Evolutionary conservation across 2,329 filamentous ascomycete species (phyloP).

Genomic region (Achaetomium macrosporum): DNA sequence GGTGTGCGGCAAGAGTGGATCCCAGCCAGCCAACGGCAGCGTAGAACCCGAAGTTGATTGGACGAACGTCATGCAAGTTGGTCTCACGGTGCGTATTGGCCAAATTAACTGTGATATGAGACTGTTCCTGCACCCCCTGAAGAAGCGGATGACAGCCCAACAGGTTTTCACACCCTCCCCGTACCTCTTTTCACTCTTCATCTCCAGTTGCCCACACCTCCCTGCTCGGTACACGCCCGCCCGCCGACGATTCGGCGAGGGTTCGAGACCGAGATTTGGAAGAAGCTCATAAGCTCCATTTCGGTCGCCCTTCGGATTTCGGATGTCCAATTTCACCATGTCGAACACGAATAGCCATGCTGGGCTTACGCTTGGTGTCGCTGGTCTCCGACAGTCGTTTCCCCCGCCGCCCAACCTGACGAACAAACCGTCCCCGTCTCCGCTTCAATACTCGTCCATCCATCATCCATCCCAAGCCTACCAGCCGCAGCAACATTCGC

Average conservation of each 20-base stretch:
- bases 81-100: no score
- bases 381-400: constrained; percentile 43
- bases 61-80: no score
- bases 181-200: constrained; percentile 14
- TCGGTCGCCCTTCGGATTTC: constrained; percentile 6
- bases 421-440: constrained; percentile 51
- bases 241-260: constrained; percentile 24
- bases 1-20: no score
- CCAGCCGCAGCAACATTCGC: constrained; percentile 25
- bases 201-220: constrained; percentile 24
- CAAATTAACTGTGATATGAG: background rate
- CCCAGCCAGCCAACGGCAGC: no score
- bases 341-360: constrained; percentile 44
- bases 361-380: constrained; percentile 47
- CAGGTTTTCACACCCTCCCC: constrained; percentile 20
- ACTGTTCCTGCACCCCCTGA: constrained; percentile 2
- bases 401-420: constrained; percentile 43
- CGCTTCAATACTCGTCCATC: constrained; percentile 47
- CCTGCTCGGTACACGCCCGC: constrained; percentile 26
- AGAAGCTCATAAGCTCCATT: constrained; percentile 15
- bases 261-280: constrained; percentile 23
- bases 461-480: constrained; percentile 46
- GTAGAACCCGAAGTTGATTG: no score
- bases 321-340: constrained; percentile 22
- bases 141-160: background rate